Evolutionary conservation across 2,329 filamentous ascomycete genomes (phyloP).

Genomic region (Colletotrichum kahawae): DNA sequence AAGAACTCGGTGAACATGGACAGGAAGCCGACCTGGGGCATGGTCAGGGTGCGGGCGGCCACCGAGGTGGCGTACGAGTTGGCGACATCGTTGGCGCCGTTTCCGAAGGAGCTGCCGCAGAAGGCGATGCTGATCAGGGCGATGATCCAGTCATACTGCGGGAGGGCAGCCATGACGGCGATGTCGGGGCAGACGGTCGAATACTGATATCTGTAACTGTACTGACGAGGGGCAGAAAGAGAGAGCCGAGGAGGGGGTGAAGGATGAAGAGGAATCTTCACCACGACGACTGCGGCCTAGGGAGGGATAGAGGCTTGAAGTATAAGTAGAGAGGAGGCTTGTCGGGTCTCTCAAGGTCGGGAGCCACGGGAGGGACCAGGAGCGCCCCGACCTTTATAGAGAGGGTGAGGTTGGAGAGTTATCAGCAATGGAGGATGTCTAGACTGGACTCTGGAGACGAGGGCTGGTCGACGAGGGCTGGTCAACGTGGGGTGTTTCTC

Average conservation of each 20-base stretch:
- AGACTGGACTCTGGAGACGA: neutral
- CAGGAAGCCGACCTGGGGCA: conserved; percentile 55
- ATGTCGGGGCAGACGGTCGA: neutral
- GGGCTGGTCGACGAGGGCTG: neutral
- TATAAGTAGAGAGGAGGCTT: neutral
- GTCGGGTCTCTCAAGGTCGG: neutral
- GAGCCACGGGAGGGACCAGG: neutral
- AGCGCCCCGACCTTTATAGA: conserved; percentile 16
- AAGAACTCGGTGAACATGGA: conserved; percentile 54
- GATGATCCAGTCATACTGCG: conserved; percentile 23
- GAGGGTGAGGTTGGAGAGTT: neutral
- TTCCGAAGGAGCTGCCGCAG: conserved; percentile 19
- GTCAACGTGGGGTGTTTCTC: neutral
- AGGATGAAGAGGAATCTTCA: neutral
- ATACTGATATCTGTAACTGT: neutral
- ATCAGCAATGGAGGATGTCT: neutral
- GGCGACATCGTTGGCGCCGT: conserved; percentile 22
- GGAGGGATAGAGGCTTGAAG: neutral
- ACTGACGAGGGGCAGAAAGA: neutral
- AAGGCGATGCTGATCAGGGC: conserved; percentile 20
- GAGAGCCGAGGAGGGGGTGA: neutral
- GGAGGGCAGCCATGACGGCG: conserved; percentile 7
- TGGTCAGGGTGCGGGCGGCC: conserved; percentile 54
- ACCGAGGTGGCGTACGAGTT: conserved; percentile 60
- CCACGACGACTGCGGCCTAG: neutral